Evolutionary conservation across 169 alveolate species (phyloP), one percentile per base, ranked within the genome.

Genomic region (Prorocentrum cordatum): DNA sequence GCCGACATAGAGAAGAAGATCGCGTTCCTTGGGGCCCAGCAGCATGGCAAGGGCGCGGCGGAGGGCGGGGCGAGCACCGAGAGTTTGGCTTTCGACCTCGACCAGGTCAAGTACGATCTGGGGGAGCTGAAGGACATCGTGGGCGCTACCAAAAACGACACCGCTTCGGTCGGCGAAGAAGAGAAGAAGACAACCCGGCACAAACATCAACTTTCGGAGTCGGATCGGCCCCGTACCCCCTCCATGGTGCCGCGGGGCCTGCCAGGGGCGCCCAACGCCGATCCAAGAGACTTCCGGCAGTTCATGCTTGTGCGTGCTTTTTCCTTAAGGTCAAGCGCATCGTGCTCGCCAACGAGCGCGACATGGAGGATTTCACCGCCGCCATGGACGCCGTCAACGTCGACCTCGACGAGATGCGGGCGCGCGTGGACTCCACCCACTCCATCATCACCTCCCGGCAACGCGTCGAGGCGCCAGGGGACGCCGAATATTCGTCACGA

Each of bases 361-460:
- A 82, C 80, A 82, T 82, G 91, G 91, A 82, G 32, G 91, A 82
- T 54, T 82, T 61, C 68, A 82, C 80, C 20, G 91, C 62, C 12
- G 91, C 91, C 39, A 82, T 82, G 91, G 91, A 82, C 64, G 91
- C 91, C 5, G 91, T 82, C 39, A 82, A 82, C 27, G 91, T 82
- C 12, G 91, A 82, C 38, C 36, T 82, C 80, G 91, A 82, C 31
- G 91, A 82, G 91, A 82, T 82, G 91, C 42, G 91, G 1, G 77
- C 91, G 3, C 66, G 91, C 20, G 91, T 82, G 22, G 91, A 82
- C 35, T 82, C 91, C 9, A 82, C 91, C 7, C 91, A 82, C 36
- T 82, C 91, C 70, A 64, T 82, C 58, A 82, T 82, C 80, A 82
- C 91, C 1, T 82, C 91, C 7, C 77, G 91, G 45, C 91, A 82